Evolutionary conservation across 352 stramenopile species (phyloP).

Genomic region (Globisporangium emineosum): DNA sequence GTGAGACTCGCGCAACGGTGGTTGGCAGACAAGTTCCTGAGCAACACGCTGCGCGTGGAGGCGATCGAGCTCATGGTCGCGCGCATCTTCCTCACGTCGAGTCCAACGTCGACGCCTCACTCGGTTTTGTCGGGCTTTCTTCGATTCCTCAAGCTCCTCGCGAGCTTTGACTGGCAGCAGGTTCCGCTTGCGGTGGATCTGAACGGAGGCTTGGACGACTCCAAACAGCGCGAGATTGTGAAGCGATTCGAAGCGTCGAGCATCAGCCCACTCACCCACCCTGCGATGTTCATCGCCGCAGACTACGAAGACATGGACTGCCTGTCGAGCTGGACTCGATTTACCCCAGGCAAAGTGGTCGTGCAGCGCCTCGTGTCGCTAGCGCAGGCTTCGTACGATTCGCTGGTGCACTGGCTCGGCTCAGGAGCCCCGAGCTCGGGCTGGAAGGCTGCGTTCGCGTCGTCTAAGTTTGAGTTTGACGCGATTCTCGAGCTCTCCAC

Average conservation of each 20-base stretch:
- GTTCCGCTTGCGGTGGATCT: conserved; percentile 74
- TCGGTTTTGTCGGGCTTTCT: conserved; percentile 81
- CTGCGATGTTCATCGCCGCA: conserved; percentile 72
- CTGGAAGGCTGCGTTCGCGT: conserved; percentile 64
- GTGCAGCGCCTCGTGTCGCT: conserved; percentile 64
- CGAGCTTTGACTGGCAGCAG: conserved; percentile 72
- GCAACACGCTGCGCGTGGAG: conserved; percentile 64
- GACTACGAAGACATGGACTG: conserved; percentile 82
- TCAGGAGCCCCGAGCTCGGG: conserved; percentile 45
- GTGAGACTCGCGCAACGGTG: conserved; percentile 81
- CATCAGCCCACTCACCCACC: conserved; percentile 48
- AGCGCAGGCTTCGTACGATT: conserved; percentile 52
- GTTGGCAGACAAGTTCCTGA: conserved; percentile 78
- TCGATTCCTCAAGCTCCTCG: conserved; percentile 70
- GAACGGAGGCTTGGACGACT: conserved; percentile 55
- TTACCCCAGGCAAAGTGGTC: conserved; percentile 55
- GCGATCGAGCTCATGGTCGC: conserved; percentile 80
- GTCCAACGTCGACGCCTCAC: conserved; percentile 49
- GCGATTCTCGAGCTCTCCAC: conserved; percentile 47
- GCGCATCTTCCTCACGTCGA: conserved; percentile 57
- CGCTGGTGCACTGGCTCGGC: conserved; percentile 57
- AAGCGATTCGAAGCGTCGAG: conserved; percentile 78
- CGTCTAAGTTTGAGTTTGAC: conserved; percentile 62
- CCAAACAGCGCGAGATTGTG: conserved; percentile 60
- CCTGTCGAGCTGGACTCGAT: conserved; percentile 79